Evolutionary conservation across 192 early-diverging fungal species (phyloP).

Genomic region (Linnemannia hyalina): DNA sequence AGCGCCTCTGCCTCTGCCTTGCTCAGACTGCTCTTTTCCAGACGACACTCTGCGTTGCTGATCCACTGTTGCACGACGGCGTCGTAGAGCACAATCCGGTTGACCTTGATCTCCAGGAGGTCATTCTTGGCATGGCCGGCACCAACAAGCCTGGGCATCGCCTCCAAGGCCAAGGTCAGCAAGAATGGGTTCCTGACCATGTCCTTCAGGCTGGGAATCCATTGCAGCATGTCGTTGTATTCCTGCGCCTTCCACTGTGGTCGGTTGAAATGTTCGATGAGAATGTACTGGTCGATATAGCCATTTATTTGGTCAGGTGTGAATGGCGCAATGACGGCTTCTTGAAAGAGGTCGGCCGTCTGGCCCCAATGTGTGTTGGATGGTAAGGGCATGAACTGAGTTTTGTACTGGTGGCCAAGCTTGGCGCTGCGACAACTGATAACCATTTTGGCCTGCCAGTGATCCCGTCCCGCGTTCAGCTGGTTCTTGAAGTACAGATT

Average conservation of each 20-base stretch:
- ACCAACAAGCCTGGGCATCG: neutral
- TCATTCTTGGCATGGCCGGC: neutral
- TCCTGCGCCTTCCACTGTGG: neutral
- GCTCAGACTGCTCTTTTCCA: neutral
- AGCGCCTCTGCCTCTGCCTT: neutral
- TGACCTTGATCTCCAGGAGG: neutral
- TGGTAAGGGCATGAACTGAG: neutral
- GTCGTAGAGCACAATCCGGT: neutral
- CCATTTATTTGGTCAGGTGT: neutral
- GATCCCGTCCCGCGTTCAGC: neutral
- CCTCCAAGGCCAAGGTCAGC: neutral
- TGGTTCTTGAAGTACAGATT: neutral
- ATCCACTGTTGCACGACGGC: neutral
- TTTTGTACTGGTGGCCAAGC: neutral
- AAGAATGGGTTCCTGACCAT: neutral
- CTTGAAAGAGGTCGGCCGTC: neutral
- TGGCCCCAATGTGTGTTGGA: neutral
- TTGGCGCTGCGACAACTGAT: neutral
- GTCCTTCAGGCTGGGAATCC: neutral
- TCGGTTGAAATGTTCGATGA: neutral
- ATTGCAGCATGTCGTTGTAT: neutral
- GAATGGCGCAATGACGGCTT: conserved; percentile 4
- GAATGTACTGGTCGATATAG: neutral
- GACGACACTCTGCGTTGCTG: neutral
- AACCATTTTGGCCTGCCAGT: neutral